These are phyloP conservation scores for Umbelopsis sp. DNA, from an alignment of 192 early-diverging fungal species.

Conservation along the genomic window DNA sequence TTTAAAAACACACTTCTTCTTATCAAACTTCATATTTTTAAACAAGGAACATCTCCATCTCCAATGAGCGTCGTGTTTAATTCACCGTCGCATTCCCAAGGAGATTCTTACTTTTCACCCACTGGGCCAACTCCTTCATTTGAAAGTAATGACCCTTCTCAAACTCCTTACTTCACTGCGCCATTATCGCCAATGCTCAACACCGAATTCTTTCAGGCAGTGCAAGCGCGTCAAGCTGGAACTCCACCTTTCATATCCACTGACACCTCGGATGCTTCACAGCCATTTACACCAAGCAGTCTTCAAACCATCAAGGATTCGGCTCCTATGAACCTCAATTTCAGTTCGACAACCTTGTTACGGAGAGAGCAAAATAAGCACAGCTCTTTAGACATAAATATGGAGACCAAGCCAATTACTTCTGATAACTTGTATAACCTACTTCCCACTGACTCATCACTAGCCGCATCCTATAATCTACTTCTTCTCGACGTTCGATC, in stretches of 20 bases:
- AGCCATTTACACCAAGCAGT: not conserved
- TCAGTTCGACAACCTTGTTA: not conserved
- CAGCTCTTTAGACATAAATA: not conserved
- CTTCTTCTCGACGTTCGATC: constrained; percentile 69
- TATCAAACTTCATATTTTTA: not conserved
- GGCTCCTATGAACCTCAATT: not conserved
- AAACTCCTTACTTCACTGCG: constrained; percentile 42
- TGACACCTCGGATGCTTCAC: not conserved
- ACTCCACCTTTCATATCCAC: not conserved
- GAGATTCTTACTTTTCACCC: constrained; percentile 12
- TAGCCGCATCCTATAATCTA: not conserved
- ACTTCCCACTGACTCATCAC: not conserved
- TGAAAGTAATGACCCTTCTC: not conserved
- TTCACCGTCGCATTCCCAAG: constrained; percentile 3
- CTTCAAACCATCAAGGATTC: not conserved
- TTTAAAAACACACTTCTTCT: no score
- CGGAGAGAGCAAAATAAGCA: not conserved
- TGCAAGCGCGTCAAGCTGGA: constrained; percentile 32
- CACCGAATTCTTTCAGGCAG: constrained; percentile 41
- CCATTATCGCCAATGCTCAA: constrained; percentile 37
- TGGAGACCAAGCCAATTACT: not conserved
- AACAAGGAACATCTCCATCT: not conserved
- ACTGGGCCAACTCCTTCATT: not conserved
- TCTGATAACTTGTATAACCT: not conserved
- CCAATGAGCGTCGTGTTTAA: constrained; percentile 6